Base-by-base conservation (phyloP, 176 grass and related monocot genomes). In the Secale cereale region DNA sequence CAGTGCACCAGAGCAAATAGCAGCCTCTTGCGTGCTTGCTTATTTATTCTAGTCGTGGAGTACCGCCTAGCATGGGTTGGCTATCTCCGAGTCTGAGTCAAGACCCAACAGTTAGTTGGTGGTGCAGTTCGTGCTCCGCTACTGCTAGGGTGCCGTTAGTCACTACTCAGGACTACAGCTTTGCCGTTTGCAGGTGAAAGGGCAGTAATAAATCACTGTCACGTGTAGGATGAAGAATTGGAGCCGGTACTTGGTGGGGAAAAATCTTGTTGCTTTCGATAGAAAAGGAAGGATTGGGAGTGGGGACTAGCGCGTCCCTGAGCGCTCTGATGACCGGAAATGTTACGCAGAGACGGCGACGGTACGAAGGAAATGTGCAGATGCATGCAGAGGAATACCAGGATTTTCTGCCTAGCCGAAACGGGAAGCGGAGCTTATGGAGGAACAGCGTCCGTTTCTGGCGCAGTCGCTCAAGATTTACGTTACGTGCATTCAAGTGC, bases 181-280 rank as follows among this genome's bases (percentile, higher is more conserved):
- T 70, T 61, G 45, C 69, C 48, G 22, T 52, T 70, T 70, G 81
- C 86, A 70, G 36, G 15, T 84, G 70, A 65, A 48, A 82, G 69
- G 5, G 65, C 29, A 4, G 77, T 26, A 40, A 48, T 57, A 22
- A 57, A 69, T 62, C 70, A 48, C n/a, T 36, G 60, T 33, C 57
- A 12, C 13, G 29, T 46, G 70, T 70, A 20, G 20, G 41, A 12
- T 22, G 23, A 10, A 43, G 35, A 10, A 40, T 10, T 7, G 35
- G 69, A 43, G 22, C 22, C n/a, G 7, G 70, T 25, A n/a, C 20
- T 70, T 36, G 19, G 45, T 5, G 59, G 28, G 7, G 35, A 8
- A 40, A 39, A 46, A 2, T 27, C 1, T 15, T 46, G 39, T 46
- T 74, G 70, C 39, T 46, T 28, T 46, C 70, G 39, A 8, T 41